A percentile compares a stretch with the other conserved stretches of the same genome.
Conservation (phyloP, 148 eudicot genomes). For the Limonium bicolor region DNA sequence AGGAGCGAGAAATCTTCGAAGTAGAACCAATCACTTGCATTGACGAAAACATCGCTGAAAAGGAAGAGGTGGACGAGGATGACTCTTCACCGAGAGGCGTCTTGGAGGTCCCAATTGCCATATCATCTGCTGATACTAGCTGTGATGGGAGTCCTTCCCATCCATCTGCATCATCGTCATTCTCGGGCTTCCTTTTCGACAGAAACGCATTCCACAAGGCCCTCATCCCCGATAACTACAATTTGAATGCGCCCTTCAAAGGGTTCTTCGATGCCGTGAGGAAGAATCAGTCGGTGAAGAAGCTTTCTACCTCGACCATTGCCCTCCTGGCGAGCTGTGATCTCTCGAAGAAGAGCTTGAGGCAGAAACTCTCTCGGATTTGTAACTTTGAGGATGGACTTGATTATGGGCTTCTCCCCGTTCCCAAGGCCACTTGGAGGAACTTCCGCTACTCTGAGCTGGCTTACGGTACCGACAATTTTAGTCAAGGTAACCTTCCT, state of each 20-base stretch:
- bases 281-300: constrained; percentile 29
- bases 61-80: constrained; percentile 7
- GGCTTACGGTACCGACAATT: constrained; percentile 55
- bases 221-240: constrained; percentile 4
- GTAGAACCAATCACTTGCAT: too few species aligned
- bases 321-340: constrained; percentile 34
- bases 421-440: constrained; percentile 62
- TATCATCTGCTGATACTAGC: constrained; percentile 7
- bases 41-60: not conserved
- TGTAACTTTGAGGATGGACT: constrained; percentile 31
- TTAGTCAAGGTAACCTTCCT: constrained; percentile 36
- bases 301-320: constrained; percentile 31
- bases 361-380: constrained; percentile 30
- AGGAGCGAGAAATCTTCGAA: not conserved
- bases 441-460: constrained; percentile 48
- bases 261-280: constrained; percentile 30
- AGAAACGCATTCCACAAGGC: constrained; percentile 10
- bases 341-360: constrained; percentile 23
- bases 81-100: constrained; percentile 66
- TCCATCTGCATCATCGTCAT: too few species aligned
- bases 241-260: constrained; percentile 28
- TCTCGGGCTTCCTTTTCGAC: constrained; percentile 11
- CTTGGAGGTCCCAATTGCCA: constrained; percentile 26
- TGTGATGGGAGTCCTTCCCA: too few species aligned
- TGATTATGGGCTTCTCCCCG: constrained; percentile 16